These are phyloP conservation scores for Sporothrix luriei DNA, from an alignment of 2,329 filamentous ascomycete genomes.

Conservation along the genomic window DNA sequence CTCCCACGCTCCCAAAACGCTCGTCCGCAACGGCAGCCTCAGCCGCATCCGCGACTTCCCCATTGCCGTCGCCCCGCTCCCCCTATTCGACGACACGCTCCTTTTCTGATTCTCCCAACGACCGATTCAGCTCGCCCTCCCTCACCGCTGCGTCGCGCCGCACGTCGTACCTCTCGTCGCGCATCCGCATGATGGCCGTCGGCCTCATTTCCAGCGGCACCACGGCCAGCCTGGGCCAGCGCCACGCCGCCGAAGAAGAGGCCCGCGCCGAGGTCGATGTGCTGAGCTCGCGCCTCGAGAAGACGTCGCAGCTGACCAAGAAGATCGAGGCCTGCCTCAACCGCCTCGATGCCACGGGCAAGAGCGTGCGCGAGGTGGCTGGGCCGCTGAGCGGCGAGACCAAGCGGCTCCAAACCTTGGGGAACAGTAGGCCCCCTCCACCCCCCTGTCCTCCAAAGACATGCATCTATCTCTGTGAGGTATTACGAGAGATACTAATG, in stretches of 20 bases:
- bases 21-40: not conserved
- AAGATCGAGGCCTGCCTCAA: constrained; percentile 89
- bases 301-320: constrained; percentile 89
- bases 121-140: not conserved
- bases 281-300: constrained; percentile 75
- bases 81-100: not conserved
- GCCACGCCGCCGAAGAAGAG: constrained; percentile 65
- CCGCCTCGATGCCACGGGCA: constrained; percentile 82
- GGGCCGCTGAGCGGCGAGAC: constrained; percentile 93
- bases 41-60: not conserved
- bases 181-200: constrained; percentile 52
- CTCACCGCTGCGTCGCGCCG: not conserved
- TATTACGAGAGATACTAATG: too few species aligned
- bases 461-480: too few species aligned
- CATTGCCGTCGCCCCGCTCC: constrained; percentile 21
- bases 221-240: constrained; percentile 38
- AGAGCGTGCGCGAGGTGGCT: constrained; percentile 87
- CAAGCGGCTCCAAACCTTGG: constrained; percentile 82
- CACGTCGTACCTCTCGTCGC: constrained; percentile 3
- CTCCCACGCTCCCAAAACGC: constrained; percentile 4
- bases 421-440: constrained; percentile 63
- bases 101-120: not conserved
- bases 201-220: constrained; percentile 46
- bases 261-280: constrained; percentile 71
- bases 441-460: not conserved